Percentiles rank a stretch among this genome's conserved stretches.
Conservation (phyloP, 495 filamentous ascomycete species). For the Podospora tetraspora region DNA sequence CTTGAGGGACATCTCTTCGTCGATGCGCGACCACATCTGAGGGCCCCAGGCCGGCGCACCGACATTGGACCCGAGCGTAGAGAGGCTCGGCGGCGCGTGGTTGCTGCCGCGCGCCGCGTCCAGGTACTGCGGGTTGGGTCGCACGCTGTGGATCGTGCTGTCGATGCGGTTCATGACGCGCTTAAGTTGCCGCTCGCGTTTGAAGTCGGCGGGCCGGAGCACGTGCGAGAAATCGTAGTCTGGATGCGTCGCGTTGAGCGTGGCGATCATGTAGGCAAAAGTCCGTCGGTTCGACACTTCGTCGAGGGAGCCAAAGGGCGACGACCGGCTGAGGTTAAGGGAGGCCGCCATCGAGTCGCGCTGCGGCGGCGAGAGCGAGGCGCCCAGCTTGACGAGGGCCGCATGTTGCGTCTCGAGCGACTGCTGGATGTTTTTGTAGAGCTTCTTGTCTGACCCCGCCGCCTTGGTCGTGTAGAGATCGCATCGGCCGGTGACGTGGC, state of each 20-base stretch:
- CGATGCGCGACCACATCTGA: conserved; percentile 80
- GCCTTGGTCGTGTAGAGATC: conserved; percentile 97
- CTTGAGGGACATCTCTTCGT: conserved; percentile 84
- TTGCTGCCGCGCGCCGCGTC: conserved; percentile 11
- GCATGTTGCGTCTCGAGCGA: conserved; percentile 86
- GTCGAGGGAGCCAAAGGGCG: conserved; percentile 83
- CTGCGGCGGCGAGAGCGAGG: conserved; percentile 73
- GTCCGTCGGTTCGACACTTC: conserved; percentile 82
- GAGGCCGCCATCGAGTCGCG: conserved; percentile 49
- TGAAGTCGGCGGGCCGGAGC: conserved; percentile 81
- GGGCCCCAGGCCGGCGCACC: conserved; percentile 63
- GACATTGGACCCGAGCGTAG: conserved; percentile 6
- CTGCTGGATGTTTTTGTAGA: conserved; percentile 90
- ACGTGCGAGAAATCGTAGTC: conserved; percentile 97
- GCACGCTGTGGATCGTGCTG: conserved; percentile 75
- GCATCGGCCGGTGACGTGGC: conserved; percentile 82
- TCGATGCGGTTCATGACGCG: conserved; percentile 80
- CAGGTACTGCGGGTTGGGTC: conserved; percentile 44
- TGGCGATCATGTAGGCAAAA: conserved; percentile 94
- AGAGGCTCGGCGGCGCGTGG: background rate
- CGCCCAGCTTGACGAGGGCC: conserved; percentile 73
- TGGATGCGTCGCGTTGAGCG: conserved; percentile 92
- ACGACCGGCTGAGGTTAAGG: conserved; percentile 73
- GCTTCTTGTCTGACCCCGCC: conserved; percentile 86
- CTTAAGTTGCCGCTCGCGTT: conserved; percentile 66